Percentiles rank a stretch among this genome's conserved stretches.
Evolutionary conservation across 2,329 filamentous ascomycete genomes (phyloP).

Genomic region (Balansia obtecta): DNA sequence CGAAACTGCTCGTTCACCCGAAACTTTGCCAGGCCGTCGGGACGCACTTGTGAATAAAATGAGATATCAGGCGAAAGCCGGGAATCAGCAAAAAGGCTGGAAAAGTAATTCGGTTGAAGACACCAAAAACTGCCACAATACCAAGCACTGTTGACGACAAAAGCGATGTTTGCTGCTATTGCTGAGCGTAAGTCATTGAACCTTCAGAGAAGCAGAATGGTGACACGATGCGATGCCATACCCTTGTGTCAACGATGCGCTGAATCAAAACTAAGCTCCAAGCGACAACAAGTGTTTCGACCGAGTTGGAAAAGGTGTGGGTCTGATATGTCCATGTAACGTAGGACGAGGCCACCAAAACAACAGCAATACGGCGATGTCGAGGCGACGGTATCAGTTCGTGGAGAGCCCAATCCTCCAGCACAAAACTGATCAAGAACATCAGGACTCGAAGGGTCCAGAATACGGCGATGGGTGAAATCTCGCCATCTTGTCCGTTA

Average conservation of each 20-base stretch:
- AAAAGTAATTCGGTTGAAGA: conserved; percentile 96
- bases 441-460: conserved; percentile 81
- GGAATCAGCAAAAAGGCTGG: conserved; percentile 85
- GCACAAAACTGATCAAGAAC: conserved; percentile 89
- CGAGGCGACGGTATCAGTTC: conserved; percentile 72
- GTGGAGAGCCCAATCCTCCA: conserved; percentile 95
- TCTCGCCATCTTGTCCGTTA: conserved; percentile 61
- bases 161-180: conserved; percentile 60
- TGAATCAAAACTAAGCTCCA: conserved; percentile 91
- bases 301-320: conserved; percentile 95
- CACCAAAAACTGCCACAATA: conserved; percentile 68
- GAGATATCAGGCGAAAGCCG: conserved; percentile 68
- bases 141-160: conserved; percentile 68
- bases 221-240: conserved; percentile 27
- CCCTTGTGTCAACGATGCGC: conserved; percentile 69
- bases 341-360: conserved; percentile 89
- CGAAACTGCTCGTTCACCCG: background rate
- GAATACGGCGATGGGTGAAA: conserved; percentile 77
- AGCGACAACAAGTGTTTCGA: conserved; percentile 83
- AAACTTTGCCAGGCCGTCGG: background rate
- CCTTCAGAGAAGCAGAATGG: conserved; percentile 13
- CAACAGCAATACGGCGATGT: conserved; percentile 58
- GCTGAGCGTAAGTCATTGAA: conserved; percentile 1
- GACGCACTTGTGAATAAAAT: conserved; percentile 68
- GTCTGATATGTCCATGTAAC: conserved; percentile 98